Percentiles rank a stretch among this genome's conserved stretches.
Evolutionary conservation across 2,329 filamentous ascomycete genomes (phyloP).

Genomic region (Aspergillus neotritici): DNA sequence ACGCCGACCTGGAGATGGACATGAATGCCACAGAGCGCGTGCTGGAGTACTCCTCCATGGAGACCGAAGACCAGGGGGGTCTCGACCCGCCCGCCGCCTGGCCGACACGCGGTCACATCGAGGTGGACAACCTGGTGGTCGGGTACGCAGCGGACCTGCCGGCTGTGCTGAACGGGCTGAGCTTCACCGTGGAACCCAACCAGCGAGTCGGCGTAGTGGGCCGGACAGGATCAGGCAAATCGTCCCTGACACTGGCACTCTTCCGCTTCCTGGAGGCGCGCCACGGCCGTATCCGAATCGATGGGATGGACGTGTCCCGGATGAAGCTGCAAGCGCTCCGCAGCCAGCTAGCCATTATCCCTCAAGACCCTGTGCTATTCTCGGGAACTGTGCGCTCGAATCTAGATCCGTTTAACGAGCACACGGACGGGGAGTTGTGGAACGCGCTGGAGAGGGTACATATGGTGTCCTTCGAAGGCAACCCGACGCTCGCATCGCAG

Average conservation of each 20-base stretch:
- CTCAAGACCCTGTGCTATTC: conserved; percentile 76
- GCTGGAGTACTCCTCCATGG: conserved; percentile 65
- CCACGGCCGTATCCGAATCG: conserved; percentile 20
- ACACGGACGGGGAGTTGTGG: conserved; percentile 61
- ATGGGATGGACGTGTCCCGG: conserved; percentile 44
- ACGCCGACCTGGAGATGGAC: conserved; percentile 66
- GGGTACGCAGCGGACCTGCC: conserved; percentile 65
- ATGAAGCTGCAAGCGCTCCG: conserved; percentile 52
- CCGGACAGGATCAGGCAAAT: conserved; percentile 27
- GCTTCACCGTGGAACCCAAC: conserved; percentile 17
- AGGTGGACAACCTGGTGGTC: conserved; percentile 67
- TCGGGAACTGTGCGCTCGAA: conserved; percentile 72
- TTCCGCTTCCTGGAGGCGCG: conserved; percentile 21
- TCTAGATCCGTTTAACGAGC: conserved; percentile 67
- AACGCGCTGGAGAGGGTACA: conserved; percentile 67
- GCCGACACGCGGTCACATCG: conserved; percentile 66
- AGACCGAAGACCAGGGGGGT: conserved; percentile 61
- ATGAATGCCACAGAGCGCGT: conserved; percentile 76
- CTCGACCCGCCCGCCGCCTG: conserved; percentile 62
- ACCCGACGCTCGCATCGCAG: conserved; percentile 21
- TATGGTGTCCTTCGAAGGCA: conserved; percentile 48
- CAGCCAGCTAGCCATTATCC: conserved; percentile 69
- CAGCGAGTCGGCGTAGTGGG: conserved; percentile 26
- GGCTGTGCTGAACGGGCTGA: conserved; percentile 16
- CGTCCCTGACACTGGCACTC: conserved; percentile 21